A percentile compares a stretch with the other conserved stretches of the same genome.
These are phyloP conservation scores for Dipteronia sinensis DNA, from an alignment of 345 rosid genomes.

Conservation along the genomic window DNA sequence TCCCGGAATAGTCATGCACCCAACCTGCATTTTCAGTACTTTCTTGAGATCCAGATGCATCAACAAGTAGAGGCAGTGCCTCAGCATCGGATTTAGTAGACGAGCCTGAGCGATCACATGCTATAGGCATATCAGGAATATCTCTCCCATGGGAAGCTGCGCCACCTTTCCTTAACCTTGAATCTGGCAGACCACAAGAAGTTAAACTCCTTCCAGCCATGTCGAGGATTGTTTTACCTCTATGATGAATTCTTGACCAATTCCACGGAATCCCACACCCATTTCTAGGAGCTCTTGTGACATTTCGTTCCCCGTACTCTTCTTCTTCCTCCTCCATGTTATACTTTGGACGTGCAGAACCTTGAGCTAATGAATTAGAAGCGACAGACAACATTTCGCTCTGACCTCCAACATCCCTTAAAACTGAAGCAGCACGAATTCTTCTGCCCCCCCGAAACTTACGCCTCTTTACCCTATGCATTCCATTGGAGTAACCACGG, in stretches of 20 bases:
- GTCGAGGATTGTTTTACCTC: constrained; percentile 82
- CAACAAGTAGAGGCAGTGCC: constrained; percentile 72
- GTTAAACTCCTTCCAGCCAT: constrained; percentile 87
- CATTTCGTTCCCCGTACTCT: constrained; percentile 50
- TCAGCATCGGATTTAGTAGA: constrained; percentile 54
- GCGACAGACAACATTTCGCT: constrained; percentile 84
- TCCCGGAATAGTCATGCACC: constrained; percentile 92
- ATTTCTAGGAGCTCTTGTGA: constrained; percentile 67
- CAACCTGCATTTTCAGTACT: constrained; percentile 69
- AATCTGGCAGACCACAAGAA: constrained; percentile 85
- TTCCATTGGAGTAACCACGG: constrained; percentile 43
- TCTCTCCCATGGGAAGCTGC: constrained; percentile 54
- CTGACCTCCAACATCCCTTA: constrained; percentile 55
- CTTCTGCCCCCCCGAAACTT: constrained; percentile 69
- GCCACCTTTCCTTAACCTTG: constrained; percentile 59
- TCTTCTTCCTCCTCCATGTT: constrained; percentile 50
- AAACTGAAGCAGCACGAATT: constrained; percentile 37
- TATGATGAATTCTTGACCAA: constrained; percentile 94
- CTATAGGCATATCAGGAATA: constrained; percentile 58
- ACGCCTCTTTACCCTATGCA: constrained; percentile 55
- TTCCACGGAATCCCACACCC: constrained; percentile 97
- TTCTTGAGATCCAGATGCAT: constrained; percentile 61
- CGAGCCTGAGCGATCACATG: constrained; percentile 60
- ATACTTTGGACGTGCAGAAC: constrained; percentile 36
- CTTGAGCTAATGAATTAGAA: constrained; percentile 67